Evolutionary conservation across 1,284 basidiomycete genomes (phyloP).

Genomic region (Puccinia triticina): DNA sequence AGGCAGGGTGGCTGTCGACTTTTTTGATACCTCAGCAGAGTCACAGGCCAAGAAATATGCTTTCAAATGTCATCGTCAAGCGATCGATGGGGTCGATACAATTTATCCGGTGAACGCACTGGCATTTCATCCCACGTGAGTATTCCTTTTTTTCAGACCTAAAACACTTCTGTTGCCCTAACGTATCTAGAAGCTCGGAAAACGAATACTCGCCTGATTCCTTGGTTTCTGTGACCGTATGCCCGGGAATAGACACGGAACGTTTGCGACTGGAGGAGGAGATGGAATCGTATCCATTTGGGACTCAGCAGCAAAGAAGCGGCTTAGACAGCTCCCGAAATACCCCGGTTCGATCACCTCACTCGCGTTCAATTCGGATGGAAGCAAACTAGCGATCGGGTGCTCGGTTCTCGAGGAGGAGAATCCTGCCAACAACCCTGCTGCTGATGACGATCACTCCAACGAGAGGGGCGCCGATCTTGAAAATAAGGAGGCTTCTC

Average conservation of each 20-base stretch:
- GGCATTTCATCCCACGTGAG: constrained; percentile 85
- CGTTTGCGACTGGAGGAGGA: constrained; percentile 90
- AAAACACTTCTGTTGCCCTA: background rate
- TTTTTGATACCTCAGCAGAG: constrained; percentile 78
- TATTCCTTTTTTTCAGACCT: constrained; percentile 39
- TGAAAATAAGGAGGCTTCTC: background rate
- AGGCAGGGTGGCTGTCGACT: constrained; percentile 94
- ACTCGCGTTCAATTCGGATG: constrained; percentile 79
- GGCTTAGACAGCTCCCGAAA: constrained; percentile 83
- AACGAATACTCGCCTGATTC: background rate
- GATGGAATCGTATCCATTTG: constrained; percentile 89
- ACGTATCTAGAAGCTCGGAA: background rate
- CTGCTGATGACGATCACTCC: background rate
- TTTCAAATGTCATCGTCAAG: constrained; percentile 94
- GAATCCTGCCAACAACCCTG: constrained; percentile 24
- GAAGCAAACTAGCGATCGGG: constrained; percentile 78
- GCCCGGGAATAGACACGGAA: constrained; percentile 71
- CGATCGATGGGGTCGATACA: constrained; percentile 87
- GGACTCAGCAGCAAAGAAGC: constrained; percentile 96
- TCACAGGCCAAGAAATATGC: constrained; percentile 89
- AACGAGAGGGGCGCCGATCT: constrained; percentile 6
- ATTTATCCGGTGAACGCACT: constrained; percentile 97
- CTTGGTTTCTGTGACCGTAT: background rate
- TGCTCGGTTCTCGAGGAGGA: constrained; percentile 51
- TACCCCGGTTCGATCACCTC: constrained; percentile 72